phyloP scores from a whole-genome alignment of 345 rosid genomes.

The Eucalyptus coolabah region DNA sequence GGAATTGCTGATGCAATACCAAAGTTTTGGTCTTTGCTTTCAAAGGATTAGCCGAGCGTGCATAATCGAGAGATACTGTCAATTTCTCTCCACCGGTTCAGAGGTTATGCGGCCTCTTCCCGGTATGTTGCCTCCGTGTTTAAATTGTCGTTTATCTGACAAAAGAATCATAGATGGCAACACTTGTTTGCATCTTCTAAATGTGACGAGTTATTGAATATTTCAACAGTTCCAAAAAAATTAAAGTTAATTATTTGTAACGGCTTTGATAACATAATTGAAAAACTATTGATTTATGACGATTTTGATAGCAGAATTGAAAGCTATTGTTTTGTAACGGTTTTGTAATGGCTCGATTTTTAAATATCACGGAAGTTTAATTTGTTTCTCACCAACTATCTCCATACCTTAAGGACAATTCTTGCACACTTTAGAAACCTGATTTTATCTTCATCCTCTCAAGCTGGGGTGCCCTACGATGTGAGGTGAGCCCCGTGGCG shows the following conservation, averaged over 20 bases:
- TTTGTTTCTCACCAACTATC: background rate
- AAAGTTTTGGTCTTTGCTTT: background rate
- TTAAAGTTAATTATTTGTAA: background rate
- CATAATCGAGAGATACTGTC: background rate
- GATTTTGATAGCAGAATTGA: background rate
- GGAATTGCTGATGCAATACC: background rate
- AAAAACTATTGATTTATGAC: no score
- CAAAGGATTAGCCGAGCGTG: background rate
- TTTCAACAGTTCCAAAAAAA: background rate
- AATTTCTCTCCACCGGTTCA: background rate
- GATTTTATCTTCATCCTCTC: background rate
- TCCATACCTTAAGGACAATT: background rate
- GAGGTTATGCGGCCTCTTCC: background rate
- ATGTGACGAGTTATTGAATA: background rate
- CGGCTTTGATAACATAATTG: background rate
- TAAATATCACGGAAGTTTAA: no score
- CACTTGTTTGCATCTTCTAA: background rate
- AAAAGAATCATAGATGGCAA: background rate
- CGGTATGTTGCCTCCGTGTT: background rate
- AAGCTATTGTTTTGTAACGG: background rate
- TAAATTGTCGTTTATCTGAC: background rate
- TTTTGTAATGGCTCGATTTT: background rate
- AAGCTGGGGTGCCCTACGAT: background rate
- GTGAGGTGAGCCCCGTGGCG: background rate
- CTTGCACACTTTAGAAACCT: background rate